Base-by-base conservation (phyloP, 371 early-diverging fungal genomes). In the Haplosporangium sp. region DNA sequence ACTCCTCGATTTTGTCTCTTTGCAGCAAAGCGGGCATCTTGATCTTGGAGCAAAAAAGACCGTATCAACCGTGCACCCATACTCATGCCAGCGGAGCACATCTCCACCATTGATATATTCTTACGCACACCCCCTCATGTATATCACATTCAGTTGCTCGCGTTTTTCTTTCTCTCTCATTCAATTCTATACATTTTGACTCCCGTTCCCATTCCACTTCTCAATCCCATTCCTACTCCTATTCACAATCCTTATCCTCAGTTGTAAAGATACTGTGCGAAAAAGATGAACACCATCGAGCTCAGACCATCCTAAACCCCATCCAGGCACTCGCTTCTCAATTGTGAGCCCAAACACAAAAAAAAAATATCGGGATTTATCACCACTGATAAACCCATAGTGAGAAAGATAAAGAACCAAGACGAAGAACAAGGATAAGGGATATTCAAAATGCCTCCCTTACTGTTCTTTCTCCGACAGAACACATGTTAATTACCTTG, bases 291-390 rank as follows among this genome's bases (percentile, higher is more conserved):
- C 59, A 20, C 54, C 36, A 29, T 37, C 29, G 69, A 71, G 77
- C 77, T 76, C 77, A 76, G 77, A 51, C 77, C 77, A 76, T 70
- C 59, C 64, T 41, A 6, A 51, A 45, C 52, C 63, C 54, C 59
- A 53, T 14, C 53, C 52, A 29, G 59, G 55, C 59, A 71, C 56
- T 47, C 51, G 59, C 43, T 40, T 55, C 23, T 43, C 38, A 16
- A 29, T 45, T 58, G 63, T 55, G 77, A 76, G 77, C 77, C 77
- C 71, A 59, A 36, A 52, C 67, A 59, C 50, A 76, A 48, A 64
- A 21, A 37, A 60, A 50, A 50, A 50, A 50, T 45, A 45, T 45
- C 16, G 45, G 16, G 16, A 45, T 45, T 18, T 67, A 70, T 55
- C 63, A 47, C 45, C 29, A 51, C 21, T 0, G 13, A 47, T 40